Evolutionary conservation across 192 early-diverging fungal genomes (phyloP).

Genomic region (Entomortierella chlamydospora): DNA sequence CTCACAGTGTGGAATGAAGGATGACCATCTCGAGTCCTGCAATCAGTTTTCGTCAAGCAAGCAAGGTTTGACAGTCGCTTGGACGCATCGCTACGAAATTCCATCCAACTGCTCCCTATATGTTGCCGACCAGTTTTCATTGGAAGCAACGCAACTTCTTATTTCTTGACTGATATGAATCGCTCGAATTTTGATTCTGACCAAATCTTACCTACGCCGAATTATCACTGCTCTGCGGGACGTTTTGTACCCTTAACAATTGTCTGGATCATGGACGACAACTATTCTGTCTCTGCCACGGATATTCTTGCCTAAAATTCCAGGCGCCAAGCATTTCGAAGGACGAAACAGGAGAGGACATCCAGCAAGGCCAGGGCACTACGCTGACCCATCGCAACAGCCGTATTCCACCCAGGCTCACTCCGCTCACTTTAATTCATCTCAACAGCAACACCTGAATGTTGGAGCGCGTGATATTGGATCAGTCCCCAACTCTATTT

Average conservation of each 20-base stretch:
- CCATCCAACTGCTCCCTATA: constrained; percentile 11
- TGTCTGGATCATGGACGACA: not conserved
- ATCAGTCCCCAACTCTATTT: constrained; percentile 58
- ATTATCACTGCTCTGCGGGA: not conserved
- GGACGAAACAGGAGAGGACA: constrained; percentile 5
- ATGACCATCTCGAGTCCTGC: constrained; percentile 20
- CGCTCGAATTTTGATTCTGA: constrained; percentile 44
- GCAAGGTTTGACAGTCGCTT: constrained; percentile 56
- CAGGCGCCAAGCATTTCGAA: not conserved
- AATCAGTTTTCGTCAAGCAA: constrained; percentile 33
- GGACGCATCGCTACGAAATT: constrained; percentile 15
- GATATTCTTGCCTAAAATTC: not conserved
- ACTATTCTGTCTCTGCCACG: not conserved
- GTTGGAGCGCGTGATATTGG: constrained; percentile 71
- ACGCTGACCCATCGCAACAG: not conserved
- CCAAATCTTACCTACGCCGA: constrained; percentile 22
- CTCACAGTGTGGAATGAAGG: constrained; percentile 29
- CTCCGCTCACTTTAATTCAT: not conserved
- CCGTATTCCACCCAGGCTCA: not conserved
- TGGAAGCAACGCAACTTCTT: not conserved
- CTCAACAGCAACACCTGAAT: constrained; percentile 54
- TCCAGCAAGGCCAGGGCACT: not conserved
- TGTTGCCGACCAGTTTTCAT: constrained; percentile 5
- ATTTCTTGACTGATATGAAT: constrained; percentile 6
- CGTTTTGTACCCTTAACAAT: not conserved